Evolutionary conservation across 2,329 filamentous ascomycete species (phyloP), one percentile per base, ranked within the genome.

Genomic region (Phaeosphaeriaceae sp.): DNA sequence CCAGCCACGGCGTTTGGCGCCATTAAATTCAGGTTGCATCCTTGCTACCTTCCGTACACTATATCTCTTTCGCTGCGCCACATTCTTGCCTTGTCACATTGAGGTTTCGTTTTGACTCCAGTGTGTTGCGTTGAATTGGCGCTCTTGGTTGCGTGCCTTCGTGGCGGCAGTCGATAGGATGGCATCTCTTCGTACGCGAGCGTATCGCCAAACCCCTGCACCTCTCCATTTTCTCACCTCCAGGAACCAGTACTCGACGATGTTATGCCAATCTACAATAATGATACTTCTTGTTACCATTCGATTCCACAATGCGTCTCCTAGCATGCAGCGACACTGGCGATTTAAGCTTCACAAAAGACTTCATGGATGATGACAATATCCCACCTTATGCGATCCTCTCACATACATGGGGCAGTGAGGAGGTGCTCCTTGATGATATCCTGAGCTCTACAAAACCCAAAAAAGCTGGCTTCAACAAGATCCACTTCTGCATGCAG

Each of bases 311-410:
- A 21, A 53, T 53, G 51, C 51, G 51, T 20, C 42, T 53, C 10
- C 27, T 53, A 47, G 25, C 41, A 27, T 53, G 27, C 51, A 36
- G 41, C 24, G n/a, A 36, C 10, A 46, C 27, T 20, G 33, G 24
- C 7, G 21, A 48, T 17, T 46, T 54, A 20, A 51, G 45, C 10
- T 49, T 54, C 10, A 51, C 59, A 2, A 45, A 48, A 11, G 45
- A 51, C 4, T 27, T 44, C 9, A 17, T 45, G 20, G 47, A 40
- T 11, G 51, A 53, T 19, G 51, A 51, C 3, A 42, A 53, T 22
- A 40, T 54, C 10, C 58, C 58, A 45, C 54, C 46, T 17, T 61
- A 57, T 31, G 58, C 58, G 2, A 57, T 61, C 9, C 54, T 61
- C 22, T 61, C 58, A 7, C 58, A 61, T 46, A 57, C 47, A 2